phyloP scores from a whole-genome alignment of 371 early-diverging fungal genomes.

The Mortierella sp. region DNA sequence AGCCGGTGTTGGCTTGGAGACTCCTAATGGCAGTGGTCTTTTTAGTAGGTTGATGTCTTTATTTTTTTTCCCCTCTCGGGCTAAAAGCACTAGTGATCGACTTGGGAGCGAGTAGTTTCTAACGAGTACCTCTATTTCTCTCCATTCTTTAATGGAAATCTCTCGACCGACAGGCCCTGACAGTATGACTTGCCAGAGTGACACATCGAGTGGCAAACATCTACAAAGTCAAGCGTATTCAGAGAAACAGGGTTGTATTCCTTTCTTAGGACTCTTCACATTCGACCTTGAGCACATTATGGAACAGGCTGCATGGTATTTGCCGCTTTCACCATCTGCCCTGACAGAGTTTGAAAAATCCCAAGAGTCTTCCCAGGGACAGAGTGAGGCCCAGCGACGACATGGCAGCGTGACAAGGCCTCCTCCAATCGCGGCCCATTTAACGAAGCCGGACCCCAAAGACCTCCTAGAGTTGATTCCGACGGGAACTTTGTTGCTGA shows the following conservation, averaged over 20 bases:
- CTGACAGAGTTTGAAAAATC: no score
- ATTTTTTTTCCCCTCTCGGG: no score
- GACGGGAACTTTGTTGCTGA: slow-evolving; percentile 25
- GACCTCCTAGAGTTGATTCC: slow-evolving; percentile 23
- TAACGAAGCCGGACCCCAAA: slow-evolving; percentile 32
- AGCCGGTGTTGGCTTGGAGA: no score
- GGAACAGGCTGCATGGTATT: slow-evolving; percentile 35
- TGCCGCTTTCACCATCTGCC: no score
- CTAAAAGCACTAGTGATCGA: not conserved
- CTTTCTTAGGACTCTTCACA: slow-evolving; percentile 44
- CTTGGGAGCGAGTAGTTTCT: no score
- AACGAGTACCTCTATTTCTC: no score
- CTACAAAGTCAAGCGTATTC: slow-evolving; percentile 11
- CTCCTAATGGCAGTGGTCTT: not conserved
- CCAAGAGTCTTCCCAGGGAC: no score
- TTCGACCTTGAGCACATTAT: slow-evolving; percentile 48
- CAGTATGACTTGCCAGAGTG: not conserved
- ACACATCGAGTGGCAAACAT: slow-evolving; percentile 13
- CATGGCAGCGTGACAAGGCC: not conserved
- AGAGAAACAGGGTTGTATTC: slow-evolving; percentile 43
- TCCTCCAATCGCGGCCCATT: slow-evolving; percentile 10
- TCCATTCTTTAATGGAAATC: no score
- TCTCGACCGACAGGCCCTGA: no score
- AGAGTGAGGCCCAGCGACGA: no score
- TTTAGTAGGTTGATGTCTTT: not conserved